These are phyloP conservation scores for Beta macrorhiza DNA, from an alignment of 179 eudicot genomes.

Conservation along the genomic window DNA sequence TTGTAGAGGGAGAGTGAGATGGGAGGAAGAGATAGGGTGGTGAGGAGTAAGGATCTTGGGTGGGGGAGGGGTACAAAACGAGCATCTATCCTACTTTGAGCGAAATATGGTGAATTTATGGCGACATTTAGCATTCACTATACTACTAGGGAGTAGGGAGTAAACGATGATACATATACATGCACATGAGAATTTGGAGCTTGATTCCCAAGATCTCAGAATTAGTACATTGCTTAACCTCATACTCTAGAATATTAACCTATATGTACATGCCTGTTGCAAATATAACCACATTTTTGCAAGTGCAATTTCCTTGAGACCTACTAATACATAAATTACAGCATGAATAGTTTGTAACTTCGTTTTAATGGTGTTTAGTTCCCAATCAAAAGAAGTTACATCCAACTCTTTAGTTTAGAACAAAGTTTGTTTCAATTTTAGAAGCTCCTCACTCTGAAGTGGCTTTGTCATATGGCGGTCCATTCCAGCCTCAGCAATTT, in stretches of 20 bases:
- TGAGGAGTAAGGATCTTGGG: too few relatives aligned
- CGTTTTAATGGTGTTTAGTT: background rate
- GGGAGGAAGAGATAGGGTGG: too few relatives aligned
- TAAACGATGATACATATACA: background rate
- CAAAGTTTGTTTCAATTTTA: constrained; percentile 29
- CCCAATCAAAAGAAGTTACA: background rate
- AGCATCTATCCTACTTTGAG: too few relatives aligned
- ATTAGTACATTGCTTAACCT: background rate
- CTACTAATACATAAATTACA: background rate
- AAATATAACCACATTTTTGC: background rate
- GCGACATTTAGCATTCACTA: too few relatives aligned
- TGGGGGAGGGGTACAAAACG: too few relatives aligned
- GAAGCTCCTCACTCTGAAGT: constrained; percentile 38
- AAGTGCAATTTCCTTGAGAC: background rate
- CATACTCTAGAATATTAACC: background rate
- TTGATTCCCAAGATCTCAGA: background rate
- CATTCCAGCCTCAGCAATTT: constrained; percentile 52
- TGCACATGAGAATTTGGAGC: background rate
- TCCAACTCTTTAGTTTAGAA: background rate
- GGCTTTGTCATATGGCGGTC: constrained; percentile 66
- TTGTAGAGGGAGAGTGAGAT: background rate
- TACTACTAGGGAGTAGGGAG: background rate
- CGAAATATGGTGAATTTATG: too few relatives aligned
- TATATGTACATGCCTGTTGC: background rate
- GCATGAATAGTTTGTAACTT: too few relatives aligned